Evolutionary conservation across 2,329 filamentous ascomycete genomes (phyloP).

Genomic region (Penicillium sumatraense): DNA sequence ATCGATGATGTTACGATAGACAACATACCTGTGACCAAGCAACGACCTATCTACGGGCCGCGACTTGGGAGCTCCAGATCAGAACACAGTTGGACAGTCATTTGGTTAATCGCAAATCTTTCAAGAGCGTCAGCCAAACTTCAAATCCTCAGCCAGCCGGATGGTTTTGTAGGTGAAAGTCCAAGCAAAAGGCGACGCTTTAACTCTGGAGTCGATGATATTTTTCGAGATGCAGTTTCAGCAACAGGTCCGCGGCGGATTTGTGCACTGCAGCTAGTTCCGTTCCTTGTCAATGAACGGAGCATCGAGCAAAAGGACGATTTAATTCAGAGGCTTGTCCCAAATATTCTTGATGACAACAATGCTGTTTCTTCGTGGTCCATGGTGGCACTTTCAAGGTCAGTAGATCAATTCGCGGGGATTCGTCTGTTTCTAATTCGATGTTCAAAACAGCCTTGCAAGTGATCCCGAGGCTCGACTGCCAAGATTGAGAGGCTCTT

Average conservation of each 20-base stretch:
- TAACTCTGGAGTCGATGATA: constrained; percentile 40
- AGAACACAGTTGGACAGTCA: constrained; percentile 45
- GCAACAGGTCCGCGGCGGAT: constrained; percentile 47
- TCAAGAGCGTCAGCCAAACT: constrained; percentile 43
- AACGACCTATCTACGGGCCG: constrained; percentile 41
- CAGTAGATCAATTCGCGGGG: not conserved
- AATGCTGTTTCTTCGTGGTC: constrained; percentile 74
- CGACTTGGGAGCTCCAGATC: constrained; percentile 40
- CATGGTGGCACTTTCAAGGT: constrained; percentile 78
- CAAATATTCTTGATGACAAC: constrained; percentile 72
- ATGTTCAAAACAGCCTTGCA: constrained; percentile 35
- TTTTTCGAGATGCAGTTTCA: constrained; percentile 40
- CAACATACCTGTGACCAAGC: constrained; percentile 38
- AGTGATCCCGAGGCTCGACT: constrained; percentile 41
- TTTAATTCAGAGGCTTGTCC: constrained; percentile 62
- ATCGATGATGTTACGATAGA: constrained; percentile 74
- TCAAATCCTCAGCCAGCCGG: constrained; percentile 9
- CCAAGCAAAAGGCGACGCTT: constrained; percentile 43
- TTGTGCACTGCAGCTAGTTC: constrained; percentile 59
- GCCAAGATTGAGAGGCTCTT: constrained; percentile 54
- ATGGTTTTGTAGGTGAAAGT: constrained; percentile 16
- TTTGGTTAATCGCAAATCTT: constrained; percentile 46
- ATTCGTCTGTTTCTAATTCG: constrained; percentile 9
- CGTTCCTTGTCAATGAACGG: constrained; percentile 54
- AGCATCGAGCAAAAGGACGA: constrained; percentile 58